These are phyloP conservation scores for Emydomyces testavorans DNA, from an alignment of 2,329 filamentous ascomycete genomes.

Conservation along the genomic window DNA sequence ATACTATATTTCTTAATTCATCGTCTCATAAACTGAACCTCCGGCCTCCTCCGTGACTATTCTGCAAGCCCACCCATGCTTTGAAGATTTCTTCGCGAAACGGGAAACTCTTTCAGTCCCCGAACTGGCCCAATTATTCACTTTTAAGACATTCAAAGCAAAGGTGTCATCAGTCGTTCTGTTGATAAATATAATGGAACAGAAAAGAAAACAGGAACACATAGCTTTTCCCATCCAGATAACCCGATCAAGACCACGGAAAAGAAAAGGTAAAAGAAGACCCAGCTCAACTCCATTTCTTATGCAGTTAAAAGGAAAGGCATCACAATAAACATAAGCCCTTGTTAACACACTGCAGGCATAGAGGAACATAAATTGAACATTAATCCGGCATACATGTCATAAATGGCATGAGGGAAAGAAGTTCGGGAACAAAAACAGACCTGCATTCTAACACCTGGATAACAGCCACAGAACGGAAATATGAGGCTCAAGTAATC, in stretches of 20 bases:
- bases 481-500: no score
- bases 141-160: not conserved
- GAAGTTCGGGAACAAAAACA: not conserved
- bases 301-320: conserved; percentile 2
- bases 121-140: not conserved
- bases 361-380: not conserved
- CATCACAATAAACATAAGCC: not conserved
- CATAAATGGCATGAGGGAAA: not conserved
- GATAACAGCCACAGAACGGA: not conserved
- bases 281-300: not conserved
- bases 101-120: not conserved
- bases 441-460: not conserved
- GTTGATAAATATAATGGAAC: no score
- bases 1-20: conserved; percentile 1
- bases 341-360: not conserved
- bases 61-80: no score
- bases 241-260: not conserved
- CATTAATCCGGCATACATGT: conserved; percentile 3
- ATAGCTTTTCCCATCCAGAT: no score
- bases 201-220: no score
- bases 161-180: no score
- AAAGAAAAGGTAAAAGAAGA: not conserved
- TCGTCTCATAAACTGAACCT: not conserved
- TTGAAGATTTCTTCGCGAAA: not conserved
- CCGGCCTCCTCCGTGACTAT: no score